Evolutionary conservation across 2,329 filamentous ascomycete genomes (phyloP).

Genomic region (Cladobotryum protrusum): DNA sequence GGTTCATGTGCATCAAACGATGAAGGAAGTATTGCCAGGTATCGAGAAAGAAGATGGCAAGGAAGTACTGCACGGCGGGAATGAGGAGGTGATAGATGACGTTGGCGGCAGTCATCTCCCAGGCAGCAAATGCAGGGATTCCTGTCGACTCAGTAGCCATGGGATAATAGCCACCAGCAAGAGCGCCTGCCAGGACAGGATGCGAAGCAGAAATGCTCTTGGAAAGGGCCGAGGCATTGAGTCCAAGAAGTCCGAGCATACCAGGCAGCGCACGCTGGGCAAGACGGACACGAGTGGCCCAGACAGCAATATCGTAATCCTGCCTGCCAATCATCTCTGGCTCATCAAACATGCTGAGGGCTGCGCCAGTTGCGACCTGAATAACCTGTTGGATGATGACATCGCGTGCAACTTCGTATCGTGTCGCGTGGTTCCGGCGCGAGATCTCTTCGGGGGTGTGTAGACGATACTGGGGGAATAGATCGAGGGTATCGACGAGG

Average conservation of each 20-base stretch:
- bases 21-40: slow-evolving; percentile 99
- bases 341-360: slow-evolving; percentile 66
- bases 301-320: slow-evolving; percentile 80
- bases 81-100: slow-evolving; percentile 73
- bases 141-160: slow-evolving; percentile 47
- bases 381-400: slow-evolving; percentile 89
- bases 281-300: slow-evolving; percentile 76
- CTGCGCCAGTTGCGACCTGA: slow-evolving; percentile 66
- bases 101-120: slow-evolving; percentile 73
- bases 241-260: slow-evolving; percentile 62
- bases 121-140: slow-evolving; percentile 66
- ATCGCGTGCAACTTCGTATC: slow-evolving; percentile 82
- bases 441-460: slow-evolving; percentile 90
- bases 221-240: slow-evolving; percentile 70
- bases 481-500: slow-evolving; percentile 73
- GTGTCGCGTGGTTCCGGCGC: slow-evolving; percentile 78
- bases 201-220: slow-evolving; percentile 66
- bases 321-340: slow-evolving; percentile 69
- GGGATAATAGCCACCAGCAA: slow-evolving; percentile 79
- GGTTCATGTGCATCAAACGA: slow-evolving; percentile 94
- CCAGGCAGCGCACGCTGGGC: slow-evolving; percentile 72
- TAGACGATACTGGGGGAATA: slow-evolving; percentile 85
- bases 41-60: slow-evolving; percentile 74
- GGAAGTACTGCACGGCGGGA: slow-evolving; percentile 68
- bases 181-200: slow-evolving; percentile 65